Evolutionary conservation across 805 yeast species (phyloP).

Genomic region (Hanseniaspora nectarophila): DNA sequence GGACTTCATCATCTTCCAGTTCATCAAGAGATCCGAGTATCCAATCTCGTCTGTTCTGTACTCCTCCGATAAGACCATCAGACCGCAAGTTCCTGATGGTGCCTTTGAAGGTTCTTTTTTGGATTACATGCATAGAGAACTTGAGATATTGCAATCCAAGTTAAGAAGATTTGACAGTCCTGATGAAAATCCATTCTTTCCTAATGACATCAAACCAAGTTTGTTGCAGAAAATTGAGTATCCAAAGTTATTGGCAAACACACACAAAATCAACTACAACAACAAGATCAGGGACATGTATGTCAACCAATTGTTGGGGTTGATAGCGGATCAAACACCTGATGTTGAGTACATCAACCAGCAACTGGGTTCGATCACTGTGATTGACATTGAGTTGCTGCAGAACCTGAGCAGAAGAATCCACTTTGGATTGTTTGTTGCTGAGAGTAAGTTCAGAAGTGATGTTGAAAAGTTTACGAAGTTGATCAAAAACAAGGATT

Average conservation of each 20-base stretch:
- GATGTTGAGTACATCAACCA: constrained; percentile 51
- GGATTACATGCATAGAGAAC: constrained; percentile 71
- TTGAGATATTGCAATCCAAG: constrained; percentile 66
- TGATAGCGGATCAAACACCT: constrained; percentile 50
- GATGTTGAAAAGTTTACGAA: constrained; percentile 53
- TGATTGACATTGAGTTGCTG: constrained; percentile 72
- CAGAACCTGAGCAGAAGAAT: constrained; percentile 85
- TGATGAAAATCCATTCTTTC: constrained; percentile 85
- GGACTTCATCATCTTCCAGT: constrained; percentile 83
- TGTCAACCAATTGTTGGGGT: constrained; percentile 62
- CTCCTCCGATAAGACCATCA: constrained; percentile 35
- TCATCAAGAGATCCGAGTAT: constrained; percentile 89
- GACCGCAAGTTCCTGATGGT: constrained; percentile 40
- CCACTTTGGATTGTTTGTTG: constrained; percentile 95
- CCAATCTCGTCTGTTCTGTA: constrained; percentile 66
- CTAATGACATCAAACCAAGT: constrained; percentile 50
- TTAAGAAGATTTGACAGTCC: constrained; percentile 87
- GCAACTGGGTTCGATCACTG: constrained; percentile 77
- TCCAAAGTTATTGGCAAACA: constrained; percentile 66
- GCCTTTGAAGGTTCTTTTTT: constrained; percentile 63
- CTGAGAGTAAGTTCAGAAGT: constrained; percentile 76
- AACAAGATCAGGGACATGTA: constrained; percentile 54
- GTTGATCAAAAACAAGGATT: constrained; percentile 55
- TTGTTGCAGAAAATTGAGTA: constrained; percentile 67
- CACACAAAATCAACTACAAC: constrained; percentile 68